A percentile compares a stretch with the other conserved stretches of the same genome.
phyloP scores from a whole-genome alignment of 305 asterid species.

The Plantago coronopus region DNA sequence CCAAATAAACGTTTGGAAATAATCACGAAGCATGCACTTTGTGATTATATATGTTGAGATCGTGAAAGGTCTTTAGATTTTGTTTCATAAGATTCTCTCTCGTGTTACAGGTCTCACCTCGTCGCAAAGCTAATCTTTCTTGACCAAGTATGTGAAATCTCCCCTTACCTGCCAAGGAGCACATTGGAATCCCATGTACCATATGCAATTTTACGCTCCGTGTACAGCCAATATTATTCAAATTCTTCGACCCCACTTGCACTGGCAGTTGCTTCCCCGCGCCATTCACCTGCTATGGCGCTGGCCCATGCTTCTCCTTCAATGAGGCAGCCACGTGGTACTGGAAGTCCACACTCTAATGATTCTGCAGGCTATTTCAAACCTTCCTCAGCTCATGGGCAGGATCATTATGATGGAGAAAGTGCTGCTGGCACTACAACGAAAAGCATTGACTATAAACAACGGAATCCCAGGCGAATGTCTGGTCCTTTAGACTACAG shows the following conservation, averaged over 20 bases:
- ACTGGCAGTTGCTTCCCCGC: slow-evolving; percentile 54
- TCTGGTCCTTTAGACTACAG: slow-evolving; percentile 94
- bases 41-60: too few relatives aligned
- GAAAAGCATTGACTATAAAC: slow-evolving; percentile 46
- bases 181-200: slow-evolving; percentile 77
- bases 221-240: slow-evolving; percentile 80
- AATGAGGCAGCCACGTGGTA: slow-evolving; percentile 52
- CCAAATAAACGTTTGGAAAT: background rate
- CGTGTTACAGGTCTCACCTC: slow-evolving; percentile 58
- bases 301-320: slow-evolving; percentile 81
- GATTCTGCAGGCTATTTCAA: slow-evolving; percentile 65
- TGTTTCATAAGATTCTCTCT: slow-evolving; percentile 3
- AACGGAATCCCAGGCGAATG: slow-evolving; percentile 49
- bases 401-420: slow-evolving; percentile 58
- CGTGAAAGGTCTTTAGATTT: background rate
- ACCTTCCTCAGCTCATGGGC: slow-evolving; percentile 55
- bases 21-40: background rate
- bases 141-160: slow-evolving; percentile 82
- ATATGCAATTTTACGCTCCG: slow-evolving; percentile 74
- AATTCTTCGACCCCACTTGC: slow-evolving; percentile 65
- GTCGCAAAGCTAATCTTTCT: slow-evolving; percentile 87
- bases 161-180: slow-evolving; percentile 88
- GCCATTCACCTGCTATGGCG: slow-evolving; percentile 71
- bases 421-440: slow-evolving; percentile 26
- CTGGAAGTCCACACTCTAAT: slow-evolving; percentile 53